phyloP scores from a whole-genome alignment of 257 asterid genomes.

The Scutellaria baicalensis region DNA sequence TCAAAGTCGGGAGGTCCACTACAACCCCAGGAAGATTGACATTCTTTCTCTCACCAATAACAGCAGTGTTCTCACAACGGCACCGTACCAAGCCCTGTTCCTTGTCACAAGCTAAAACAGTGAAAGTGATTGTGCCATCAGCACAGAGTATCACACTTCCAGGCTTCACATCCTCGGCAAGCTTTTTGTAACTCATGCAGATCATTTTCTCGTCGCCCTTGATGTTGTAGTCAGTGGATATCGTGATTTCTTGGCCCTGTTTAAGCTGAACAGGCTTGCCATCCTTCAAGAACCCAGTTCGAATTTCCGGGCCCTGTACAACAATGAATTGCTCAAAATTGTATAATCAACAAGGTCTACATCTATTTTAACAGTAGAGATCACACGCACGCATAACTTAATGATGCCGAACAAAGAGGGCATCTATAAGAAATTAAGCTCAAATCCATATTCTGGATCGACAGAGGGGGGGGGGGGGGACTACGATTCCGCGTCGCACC shows the following conservation, averaged over 20 bases:
- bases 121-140: slow-evolving; percentile 63
- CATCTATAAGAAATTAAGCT: background rate
- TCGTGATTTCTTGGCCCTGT: slow-evolving; percentile 58
- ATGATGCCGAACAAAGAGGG: no score
- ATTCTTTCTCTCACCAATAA: slow-evolving; percentile 67
- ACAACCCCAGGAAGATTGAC: slow-evolving; percentile 72
- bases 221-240: slow-evolving; percentile 56
- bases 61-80: slow-evolving; percentile 63
- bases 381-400: background rate
- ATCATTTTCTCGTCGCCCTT: slow-evolving; percentile 53
- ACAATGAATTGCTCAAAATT: background rate
- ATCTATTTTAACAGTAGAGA: background rate
- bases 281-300: slow-evolving; percentile 61
- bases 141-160: slow-evolving; percentile 58
- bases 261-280: slow-evolving; percentile 53
- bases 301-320: slow-evolving; percentile 63
- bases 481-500: background rate
- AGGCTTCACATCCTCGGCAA: slow-evolving; percentile 50
- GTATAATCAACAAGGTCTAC: background rate
- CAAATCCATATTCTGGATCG: background rate
- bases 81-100: slow-evolving; percentile 44
- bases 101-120: slow-evolving; percentile 44
- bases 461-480: background rate
- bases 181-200: slow-evolving; percentile 69
- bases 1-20: slow-evolving; percentile 65